Base-by-base conservation (phyloP, 192 early-diverging fungal genomes). In the Diversispora epigaea region DNA sequence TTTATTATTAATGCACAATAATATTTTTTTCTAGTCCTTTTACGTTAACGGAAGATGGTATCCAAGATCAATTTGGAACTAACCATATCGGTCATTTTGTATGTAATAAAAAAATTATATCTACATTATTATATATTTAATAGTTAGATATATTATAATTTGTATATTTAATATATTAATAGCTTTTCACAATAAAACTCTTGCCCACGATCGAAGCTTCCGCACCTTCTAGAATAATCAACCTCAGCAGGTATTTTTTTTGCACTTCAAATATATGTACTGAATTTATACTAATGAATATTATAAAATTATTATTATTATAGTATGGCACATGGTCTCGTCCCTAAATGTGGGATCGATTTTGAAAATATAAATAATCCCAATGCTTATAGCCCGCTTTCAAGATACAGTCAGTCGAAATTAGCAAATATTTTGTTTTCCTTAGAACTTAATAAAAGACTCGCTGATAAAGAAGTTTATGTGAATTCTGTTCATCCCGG, bases 401-500 rank as follows among this genome's bases (percentile, higher is more conserved):
- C 64, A 14, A 40, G 72, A 63, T 89, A 89, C 76, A 84, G 82
- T 32, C 78, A 84, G 21, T 79, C 81, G 10, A 91, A 91, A 80
- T 76, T 88, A 73, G 78, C 85, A 61, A 88, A 87, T 61, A 77
- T 85, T 32, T 79, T 85, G 17, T 89, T 88, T 76, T 73, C 82
- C 0, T 78, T 75, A 15, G 80, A 84, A 45, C 79, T 91, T 8
- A 82, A 83, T 54, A 73, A 78, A 8, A 62, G 78, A 39, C 52
- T 83, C 1, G 46, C 56, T 9, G 77, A 67, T 6, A 63, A 79
- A 45, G 56, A 69, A 12, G 76, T 80, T 25, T 82, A 80, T 62
- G 79, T 72, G 0, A 82, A 89, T 75, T 68, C 77, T 54, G 49
- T 88, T 3, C 81, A 88, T 73, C 88, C 88, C 22, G 87, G 87